phyloP scores from a whole-genome alignment of 1,284 basidiomycete species.

The Ceratobasidium sp. region DNA sequence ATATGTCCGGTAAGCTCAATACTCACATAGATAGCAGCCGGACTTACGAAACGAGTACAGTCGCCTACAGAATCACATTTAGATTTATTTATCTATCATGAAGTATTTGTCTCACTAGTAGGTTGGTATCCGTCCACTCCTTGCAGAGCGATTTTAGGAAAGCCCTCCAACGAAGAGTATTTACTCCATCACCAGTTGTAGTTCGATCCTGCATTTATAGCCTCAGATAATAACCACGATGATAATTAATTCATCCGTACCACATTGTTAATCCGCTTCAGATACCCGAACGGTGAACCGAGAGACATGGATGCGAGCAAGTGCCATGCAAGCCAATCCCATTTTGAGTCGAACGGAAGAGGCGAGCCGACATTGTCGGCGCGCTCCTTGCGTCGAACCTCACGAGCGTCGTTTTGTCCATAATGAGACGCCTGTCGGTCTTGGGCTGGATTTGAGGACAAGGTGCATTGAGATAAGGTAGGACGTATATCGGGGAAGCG shows the following conservation, averaged over 20 bases:
- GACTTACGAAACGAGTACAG: neutral
- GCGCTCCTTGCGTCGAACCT: conserved; percentile 1
- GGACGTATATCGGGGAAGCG: neutral
- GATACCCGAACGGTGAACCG: neutral
- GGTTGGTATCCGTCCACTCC: neutral
- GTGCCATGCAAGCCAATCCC: neutral
- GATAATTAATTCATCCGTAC: neutral
- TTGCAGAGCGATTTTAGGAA: neutral
- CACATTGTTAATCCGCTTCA: conserved; percentile 4
- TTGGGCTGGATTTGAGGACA: neutral
- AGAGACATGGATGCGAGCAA: neutral
- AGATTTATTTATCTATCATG: neutral
- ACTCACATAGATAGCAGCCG: neutral
- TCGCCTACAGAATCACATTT: neutral
- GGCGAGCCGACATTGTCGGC: neutral
- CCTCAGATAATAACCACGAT: neutral
- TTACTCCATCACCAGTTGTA: neutral
- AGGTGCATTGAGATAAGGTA: neutral
- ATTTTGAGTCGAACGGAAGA: neutral
- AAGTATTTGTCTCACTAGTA: neutral
- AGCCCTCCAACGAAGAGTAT: neutral
- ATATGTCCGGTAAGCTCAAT: neutral
- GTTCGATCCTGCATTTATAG: neutral
- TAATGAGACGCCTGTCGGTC: neutral
- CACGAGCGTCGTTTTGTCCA: conserved; percentile 6